Conservation (phyloP, 2,329 filamentous ascomycete species). For the Chlorencoelia australis region DNA sequence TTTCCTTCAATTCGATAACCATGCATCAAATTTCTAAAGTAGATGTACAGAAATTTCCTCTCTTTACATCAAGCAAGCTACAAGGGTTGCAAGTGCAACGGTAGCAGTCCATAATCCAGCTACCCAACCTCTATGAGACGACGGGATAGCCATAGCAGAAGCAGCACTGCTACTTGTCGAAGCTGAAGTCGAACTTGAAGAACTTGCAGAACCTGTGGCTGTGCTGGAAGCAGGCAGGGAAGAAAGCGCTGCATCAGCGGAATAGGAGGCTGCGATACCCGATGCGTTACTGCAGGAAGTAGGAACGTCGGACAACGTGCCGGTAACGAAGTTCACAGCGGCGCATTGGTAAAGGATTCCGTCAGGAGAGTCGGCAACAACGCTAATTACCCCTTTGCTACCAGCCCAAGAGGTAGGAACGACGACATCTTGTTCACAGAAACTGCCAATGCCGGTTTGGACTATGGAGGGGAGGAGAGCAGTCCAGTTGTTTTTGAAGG, state of each 20-base stretch:
- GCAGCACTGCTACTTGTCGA: slow-evolving; percentile 3
- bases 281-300: slow-evolving; percentile 32
- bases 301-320: slow-evolving; percentile 21
- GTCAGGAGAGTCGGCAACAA: slow-evolving; percentile 43
- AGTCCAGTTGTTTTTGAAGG: slow-evolving; percentile 39
- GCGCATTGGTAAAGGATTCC: slow-evolving; percentile 35
- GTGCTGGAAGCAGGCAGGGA: slow-evolving; percentile 9
- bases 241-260: slow-evolving; percentile 9
- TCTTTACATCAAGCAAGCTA: slow-evolving; percentile 11
- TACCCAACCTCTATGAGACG: slow-evolving; percentile 4
- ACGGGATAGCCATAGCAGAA: slow-evolving; percentile 4
- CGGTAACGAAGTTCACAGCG: slow-evolving; percentile 44
- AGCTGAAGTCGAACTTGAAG: slow-evolving; percentile 2
- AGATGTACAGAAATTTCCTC: too few species aligned
- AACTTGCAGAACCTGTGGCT: slow-evolving; percentile 1
- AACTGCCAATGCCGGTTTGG: slow-evolving; percentile 44
- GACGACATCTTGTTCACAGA: slow-evolving; percentile 41
- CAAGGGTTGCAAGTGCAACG: slow-evolving; percentile 10
- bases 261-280: slow-evolving; percentile 22
- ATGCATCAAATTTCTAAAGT: too few species aligned
- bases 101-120: slow-evolving; percentile 11
- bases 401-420: slow-evolving; percentile 42
- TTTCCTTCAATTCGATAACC: too few species aligned
- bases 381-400: slow-evolving; percentile 42
- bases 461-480: slow-evolving; percentile 42